Conservation (phyloP, 495 filamentous ascomycete genomes). For the Aspergillus ellipticus region DNA sequence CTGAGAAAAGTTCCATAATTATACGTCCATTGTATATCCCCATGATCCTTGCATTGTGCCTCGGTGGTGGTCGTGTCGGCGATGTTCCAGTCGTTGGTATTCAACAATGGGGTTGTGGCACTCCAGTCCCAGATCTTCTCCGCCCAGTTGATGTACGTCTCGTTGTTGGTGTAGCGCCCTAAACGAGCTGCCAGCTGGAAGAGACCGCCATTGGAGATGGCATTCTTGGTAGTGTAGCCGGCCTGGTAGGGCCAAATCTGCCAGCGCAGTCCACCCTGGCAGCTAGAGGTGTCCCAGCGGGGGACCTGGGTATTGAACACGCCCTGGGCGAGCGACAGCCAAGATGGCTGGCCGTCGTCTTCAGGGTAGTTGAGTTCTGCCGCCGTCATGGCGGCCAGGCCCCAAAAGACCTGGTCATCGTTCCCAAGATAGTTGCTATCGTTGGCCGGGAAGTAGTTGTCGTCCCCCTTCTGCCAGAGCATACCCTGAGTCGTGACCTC, state of each 20-base stretch:
- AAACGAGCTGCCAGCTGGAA: slow-evolving; percentile 80
- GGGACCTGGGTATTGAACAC: slow-evolving; percentile 63
- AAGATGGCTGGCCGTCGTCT: slow-evolving; percentile 51
- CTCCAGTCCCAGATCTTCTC: slow-evolving; percentile 70
- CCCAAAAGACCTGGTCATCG: slow-evolving; percentile 83
- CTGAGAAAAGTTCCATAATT: slow-evolving; percentile 70
- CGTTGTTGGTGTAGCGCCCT: slow-evolving; percentile 69
- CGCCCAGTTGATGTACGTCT: slow-evolving; percentile 74
- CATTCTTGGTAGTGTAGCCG: slow-evolving; percentile 80
- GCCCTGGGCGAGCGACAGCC: slow-evolving; percentile 56
- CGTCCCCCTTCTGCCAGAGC: slow-evolving; percentile 62
- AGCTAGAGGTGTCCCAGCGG: slow-evolving; percentile 66
- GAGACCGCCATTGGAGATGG: slow-evolving; percentile 72
- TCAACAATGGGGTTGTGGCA: slow-evolving; percentile 50
- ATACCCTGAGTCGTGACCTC: slow-evolving; percentile 57
- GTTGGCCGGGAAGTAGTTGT: slow-evolving; percentile 62
- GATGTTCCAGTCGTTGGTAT: slow-evolving; percentile 48
- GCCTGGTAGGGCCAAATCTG: slow-evolving; percentile 79
- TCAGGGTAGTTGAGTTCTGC: slow-evolving; percentile 72
- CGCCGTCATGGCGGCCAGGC: slow-evolving; percentile 66
- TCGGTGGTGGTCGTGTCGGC: slow-evolving; percentile 63
- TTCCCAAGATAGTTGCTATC: slow-evolving; percentile 55
- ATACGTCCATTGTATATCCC: slow-evolving; percentile 70
- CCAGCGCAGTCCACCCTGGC: slow-evolving; percentile 79
- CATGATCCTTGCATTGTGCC: slow-evolving; percentile 55